Base-by-base conservation (phyloP, 768 basidiomycete genomes). In the Trametes coccinea region DNA sequence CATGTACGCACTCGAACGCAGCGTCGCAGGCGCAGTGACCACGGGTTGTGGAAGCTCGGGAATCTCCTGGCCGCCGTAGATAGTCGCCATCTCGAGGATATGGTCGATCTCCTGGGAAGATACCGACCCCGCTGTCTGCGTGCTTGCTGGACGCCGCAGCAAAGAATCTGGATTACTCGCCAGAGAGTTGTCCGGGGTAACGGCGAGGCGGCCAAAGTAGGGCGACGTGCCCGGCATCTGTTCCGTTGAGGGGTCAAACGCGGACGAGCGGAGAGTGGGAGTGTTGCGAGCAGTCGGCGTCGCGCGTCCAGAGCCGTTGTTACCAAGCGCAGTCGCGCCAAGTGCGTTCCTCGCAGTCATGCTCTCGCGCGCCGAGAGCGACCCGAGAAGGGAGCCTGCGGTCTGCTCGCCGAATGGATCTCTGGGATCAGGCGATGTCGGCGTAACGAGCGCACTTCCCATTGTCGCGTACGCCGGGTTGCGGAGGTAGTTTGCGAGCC, bases 1-100 rank as follows among this genome's bases (percentile, higher is more conserved):
- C 52, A 65, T 57, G 59, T 67, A 67, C 29, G 67, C 67, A 43
- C 64, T 65, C 16, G 34, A 43, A 47, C 64, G 63, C 4, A 62
- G 46, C 39, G 64, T 64, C 8, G 58, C 66, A 27, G 61, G 59
- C n/a, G 56, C 61, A 39, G 59, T 50, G 30, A 58, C 37, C 6
- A 45, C 53, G n/a, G 59, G 56, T 47, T 40, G 60, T 31, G 55
- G 61, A 41, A 59, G 33, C 33, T 64, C 62, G 11, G 56, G 58
- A 14, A 55, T 51, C 52, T 62, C 57, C 34, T 31, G 17, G 30
- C 17, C 50, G 29, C 62, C 56, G 62, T 78, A 79, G 13, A 78
- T 67, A 17, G 77, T 76, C 1, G 82, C 82, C 74, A 82, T 79
- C 66, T 84, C 80, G 39, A 86, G 74, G 70, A 84, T 83, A 29